These are phyloP conservation scores for Lantana camara DNA, from an alignment of 257 asterid genomes.

Conservation along the genomic window DNA sequence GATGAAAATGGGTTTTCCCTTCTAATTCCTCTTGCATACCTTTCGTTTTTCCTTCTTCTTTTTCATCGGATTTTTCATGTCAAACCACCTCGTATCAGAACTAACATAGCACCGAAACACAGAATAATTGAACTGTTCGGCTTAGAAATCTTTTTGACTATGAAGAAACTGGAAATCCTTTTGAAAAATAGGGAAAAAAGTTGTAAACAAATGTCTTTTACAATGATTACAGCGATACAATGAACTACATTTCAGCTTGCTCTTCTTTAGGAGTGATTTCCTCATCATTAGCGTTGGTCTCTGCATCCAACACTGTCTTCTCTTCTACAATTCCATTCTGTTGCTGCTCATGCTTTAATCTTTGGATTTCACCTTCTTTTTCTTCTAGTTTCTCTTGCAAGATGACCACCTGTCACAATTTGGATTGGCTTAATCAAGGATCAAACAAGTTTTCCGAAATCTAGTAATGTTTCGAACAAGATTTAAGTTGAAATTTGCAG, in stretches of 20 bases:
- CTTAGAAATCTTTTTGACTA: too few species aligned
- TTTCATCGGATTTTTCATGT: too few species aligned
- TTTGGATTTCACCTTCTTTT: constrained; percentile 58
- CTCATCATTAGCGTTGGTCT: constrained; percentile 32
- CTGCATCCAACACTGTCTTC: constrained; percentile 41
- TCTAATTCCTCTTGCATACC: too few species aligned
- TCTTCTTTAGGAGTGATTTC: constrained; percentile 37
- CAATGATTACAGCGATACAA: background rate
- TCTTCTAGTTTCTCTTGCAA: constrained; percentile 83
- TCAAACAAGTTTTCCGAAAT: too few species aligned
- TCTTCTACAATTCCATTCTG: constrained; percentile 35
- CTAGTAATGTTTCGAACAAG: too few species aligned
- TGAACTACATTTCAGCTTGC: constrained; percentile 34
- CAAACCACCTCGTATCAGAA: too few species aligned
- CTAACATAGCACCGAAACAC: too few species aligned
- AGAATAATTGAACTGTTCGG: too few species aligned
- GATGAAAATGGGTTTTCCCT: too few species aligned
- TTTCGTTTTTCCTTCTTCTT: too few species aligned
- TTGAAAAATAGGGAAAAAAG: background rate
- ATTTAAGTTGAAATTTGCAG: constrained; percentile 8
- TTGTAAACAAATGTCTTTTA: constrained; percentile 8
- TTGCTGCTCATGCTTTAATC: constrained; percentile 50
- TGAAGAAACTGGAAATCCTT: background rate
- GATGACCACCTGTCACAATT: constrained; percentile 58
- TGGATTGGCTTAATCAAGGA: background rate